Base-by-base conservation (phyloP, 345 rosid genomes). In the Boechera divaricarpa region DNA sequence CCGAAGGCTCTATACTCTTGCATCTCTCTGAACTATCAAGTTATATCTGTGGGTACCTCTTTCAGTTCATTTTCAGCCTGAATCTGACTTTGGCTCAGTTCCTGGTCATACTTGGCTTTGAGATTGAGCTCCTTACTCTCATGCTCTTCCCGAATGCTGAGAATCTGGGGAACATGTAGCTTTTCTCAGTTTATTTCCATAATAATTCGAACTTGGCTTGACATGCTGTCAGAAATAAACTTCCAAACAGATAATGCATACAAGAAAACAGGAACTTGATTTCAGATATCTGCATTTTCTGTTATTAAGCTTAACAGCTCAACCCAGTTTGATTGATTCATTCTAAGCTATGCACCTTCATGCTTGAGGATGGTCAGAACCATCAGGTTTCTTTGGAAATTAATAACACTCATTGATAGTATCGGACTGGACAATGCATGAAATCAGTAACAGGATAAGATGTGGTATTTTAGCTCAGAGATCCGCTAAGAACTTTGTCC, bases 61-160 rank as follows among this genome's bases (percentile, higher is more conserved):
- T 64, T 64, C 55, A 64, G 10, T 45, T 91, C 96, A 63, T 79
- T 82, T 83, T 90, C 97, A 69, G 96, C 91, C 74, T 83, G 82
- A 78, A 90, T 78, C 80, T 92, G 85, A 73, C 75, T 57, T 70
- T 80, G 86, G 77, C 86, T 89, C 76, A 89, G 66, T 79, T 92
- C 94, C 79, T 90, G 92, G 60, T 58, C 76, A 66, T 86, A 87
- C 49, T 80, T 69, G 58, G 88, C 83, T 84, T 84, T 89, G 71
- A 92, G 84, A 79, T 74, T 82, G 72, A 80, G 76, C 79, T 88
- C 97, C 86, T 66, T 87, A 70, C 47, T 83, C 59, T 85, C 86
- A 76, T 64, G 69, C 28, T 45, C 69, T 21, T 64, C 41, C 9
- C 29, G 69, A 47, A 64, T 31, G 9, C 55, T 45, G 69, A 45